Evolutionary conservation across 2,329 filamentous ascomycete genomes (phyloP).

Genomic region (Verticillium longisporum): DNA sequence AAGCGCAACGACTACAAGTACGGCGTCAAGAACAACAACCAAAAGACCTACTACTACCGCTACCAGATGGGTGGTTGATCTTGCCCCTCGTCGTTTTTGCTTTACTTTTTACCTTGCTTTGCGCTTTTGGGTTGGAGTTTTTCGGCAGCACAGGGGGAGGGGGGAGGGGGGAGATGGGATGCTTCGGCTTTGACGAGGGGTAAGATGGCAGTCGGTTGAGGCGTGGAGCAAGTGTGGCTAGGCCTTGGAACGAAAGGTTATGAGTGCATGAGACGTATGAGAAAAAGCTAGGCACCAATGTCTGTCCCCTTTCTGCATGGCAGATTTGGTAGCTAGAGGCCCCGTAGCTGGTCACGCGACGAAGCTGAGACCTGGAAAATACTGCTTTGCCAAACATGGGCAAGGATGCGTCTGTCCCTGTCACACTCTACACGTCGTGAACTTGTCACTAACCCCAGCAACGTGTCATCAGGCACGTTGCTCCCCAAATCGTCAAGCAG

Average conservation of each 20-base stretch:
- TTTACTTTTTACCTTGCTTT: not conserved
- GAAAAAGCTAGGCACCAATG: not conserved
- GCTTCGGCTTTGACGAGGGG: not conserved
- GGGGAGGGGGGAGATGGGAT: not conserved
- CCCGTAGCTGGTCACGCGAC: not conserved
- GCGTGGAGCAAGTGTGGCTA: not conserved
- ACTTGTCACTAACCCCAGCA: too few relatives aligned
- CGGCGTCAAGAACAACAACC: conserved; percentile 72
- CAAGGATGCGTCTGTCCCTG: too few relatives aligned
- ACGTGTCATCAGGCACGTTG: too few relatives aligned
- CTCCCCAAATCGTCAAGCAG: too few relatives aligned
- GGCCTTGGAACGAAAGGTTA: not conserved
- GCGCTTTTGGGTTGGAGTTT: not conserved
- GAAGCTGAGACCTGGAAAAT: not conserved
- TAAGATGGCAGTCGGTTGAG: too few relatives aligned
- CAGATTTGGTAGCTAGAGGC: not conserved
- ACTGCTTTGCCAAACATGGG: not conserved
- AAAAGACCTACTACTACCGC: conserved; percentile 54
- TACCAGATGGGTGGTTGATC: conserved; percentile 36
- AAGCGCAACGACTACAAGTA: conserved; percentile 62
- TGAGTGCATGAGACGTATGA: not conserved
- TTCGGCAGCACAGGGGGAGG: not conserved
- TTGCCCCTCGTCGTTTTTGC: not conserved
- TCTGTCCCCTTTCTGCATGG: not conserved
- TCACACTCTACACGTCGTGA: too few relatives aligned